Percentiles rank a stretch among this genome's conserved stretches.
Conservation (phyloP, 176 grass and related monocot genomes). For the Panicum miliaceum region DNA sequence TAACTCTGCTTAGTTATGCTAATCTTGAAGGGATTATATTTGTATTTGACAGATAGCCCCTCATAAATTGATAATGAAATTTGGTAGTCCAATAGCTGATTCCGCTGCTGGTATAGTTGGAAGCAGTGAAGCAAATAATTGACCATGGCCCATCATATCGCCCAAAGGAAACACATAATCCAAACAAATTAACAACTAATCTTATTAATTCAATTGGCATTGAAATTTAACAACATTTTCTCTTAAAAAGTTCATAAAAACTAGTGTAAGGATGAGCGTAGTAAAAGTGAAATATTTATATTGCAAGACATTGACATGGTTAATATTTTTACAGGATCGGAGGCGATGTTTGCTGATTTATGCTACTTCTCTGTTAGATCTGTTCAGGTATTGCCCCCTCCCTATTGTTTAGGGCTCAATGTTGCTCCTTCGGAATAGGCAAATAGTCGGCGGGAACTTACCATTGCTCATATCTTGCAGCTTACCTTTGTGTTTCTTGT, state of each 20-base stretch:
- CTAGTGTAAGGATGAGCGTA: constrained; percentile 8
- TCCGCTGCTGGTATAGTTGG: neutral
- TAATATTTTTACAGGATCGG: constrained; percentile 73
- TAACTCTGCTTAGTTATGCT: constrained; percentile 13
- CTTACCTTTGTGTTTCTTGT: constrained; percentile 92
- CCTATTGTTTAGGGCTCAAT: constrained; percentile 18
- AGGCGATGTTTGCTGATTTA: constrained; percentile 99
- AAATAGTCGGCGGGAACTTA: constrained; percentile 46
- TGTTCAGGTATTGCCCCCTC: constrained; percentile 69
- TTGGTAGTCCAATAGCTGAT: neutral
- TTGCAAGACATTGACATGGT: constrained; percentile 27
- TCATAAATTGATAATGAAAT: neutral
- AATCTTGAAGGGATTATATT: neutral
- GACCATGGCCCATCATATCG: neutral
- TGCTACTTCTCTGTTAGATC: constrained; percentile 99
- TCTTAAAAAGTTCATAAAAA: neutral
- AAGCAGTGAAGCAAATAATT: neutral
- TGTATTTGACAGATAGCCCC: neutral
- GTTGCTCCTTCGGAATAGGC: neutral
- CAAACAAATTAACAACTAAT: neutral
- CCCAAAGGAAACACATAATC: neutral
- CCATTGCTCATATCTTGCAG: constrained; percentile 62
- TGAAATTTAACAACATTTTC: neutral
- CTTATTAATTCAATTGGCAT: neutral
- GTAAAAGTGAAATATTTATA: neutral